Base-by-base conservation (phyloP, 1,139 yeast species). In the Magnusiomyces clavatus region DNA sequence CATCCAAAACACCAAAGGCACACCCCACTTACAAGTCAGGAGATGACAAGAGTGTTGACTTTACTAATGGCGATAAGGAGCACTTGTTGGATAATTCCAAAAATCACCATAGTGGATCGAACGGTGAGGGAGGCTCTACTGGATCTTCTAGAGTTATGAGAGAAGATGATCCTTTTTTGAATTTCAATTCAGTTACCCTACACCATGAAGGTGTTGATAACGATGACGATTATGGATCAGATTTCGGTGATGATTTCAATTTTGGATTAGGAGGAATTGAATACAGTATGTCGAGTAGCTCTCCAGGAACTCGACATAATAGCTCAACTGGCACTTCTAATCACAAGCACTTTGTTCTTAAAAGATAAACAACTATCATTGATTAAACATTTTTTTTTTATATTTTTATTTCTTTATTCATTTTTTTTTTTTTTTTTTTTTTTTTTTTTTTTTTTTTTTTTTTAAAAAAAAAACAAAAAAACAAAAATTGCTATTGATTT, bases 171-270 rank as follows among this genome's bases (percentile, higher is more conserved):
- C 97, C 97, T 14, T 92, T 92, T 69, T 84, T 81, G 51, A 82
- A 82, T 61, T 92, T 92, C 71, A 87, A 84, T 62, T 89, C 97
- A 0, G 88, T 92, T 61, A 87, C 96, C 2, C 73, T 92, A 62
- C 88, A 88, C 62, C 92, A 89, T 65, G 85, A 65, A 36, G 67
- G 66, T n/a, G 56, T 56, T 43, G 58, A 57, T 39, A 59, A 55
- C 19, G 56, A 50, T 20, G 51, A 49, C 16, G 50, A 43, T 5
- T 38, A 44, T 12, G 31, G 29, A 8, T 12, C 14, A 5, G 44
- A 41, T 6, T 37, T 5, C 11, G 39, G 16, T 37, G 39, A 37
- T 37, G 31, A 41, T 41, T 41, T 41, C 34, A 41, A 41, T 41
- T 20, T 41, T 12, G 44, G 44, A 19, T 19, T 41, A 12, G 44